These are phyloP conservation scores for Scopulariopsis brevicaulis DNA, from an alignment of 2,329 filamentous ascomycete species.

Conservation along the genomic window DNA sequence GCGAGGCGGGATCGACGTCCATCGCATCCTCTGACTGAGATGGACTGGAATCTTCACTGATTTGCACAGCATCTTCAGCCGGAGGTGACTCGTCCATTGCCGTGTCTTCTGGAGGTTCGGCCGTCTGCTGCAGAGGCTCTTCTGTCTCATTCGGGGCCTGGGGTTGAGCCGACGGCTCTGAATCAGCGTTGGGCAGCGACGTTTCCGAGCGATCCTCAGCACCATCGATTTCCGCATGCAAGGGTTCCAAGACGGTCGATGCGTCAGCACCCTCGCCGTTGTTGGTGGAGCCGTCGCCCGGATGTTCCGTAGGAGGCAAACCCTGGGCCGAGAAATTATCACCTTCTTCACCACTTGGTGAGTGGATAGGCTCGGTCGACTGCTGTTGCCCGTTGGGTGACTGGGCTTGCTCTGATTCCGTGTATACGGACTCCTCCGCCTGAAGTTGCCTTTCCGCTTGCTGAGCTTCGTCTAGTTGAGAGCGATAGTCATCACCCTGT, in stretches of 20 bases:
- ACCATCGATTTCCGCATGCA: not conserved
- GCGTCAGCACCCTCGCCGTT: not conserved
- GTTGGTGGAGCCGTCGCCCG: not conserved
- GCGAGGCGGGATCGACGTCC: not conserved
- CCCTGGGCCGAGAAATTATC: not conserved
- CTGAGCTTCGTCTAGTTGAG: not conserved
- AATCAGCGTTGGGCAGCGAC: not conserved
- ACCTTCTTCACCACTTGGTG: not conserved
- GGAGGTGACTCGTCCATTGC: not conserved
- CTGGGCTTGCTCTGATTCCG: not conserved
- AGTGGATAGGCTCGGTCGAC: not conserved
- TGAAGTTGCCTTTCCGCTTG: not conserved
- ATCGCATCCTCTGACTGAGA: not conserved
- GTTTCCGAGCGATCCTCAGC: not conserved
- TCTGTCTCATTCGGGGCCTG: not conserved
- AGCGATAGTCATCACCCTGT: conserved; percentile 1
- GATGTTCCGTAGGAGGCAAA: not conserved
- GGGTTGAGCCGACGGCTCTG: not conserved
- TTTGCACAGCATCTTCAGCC: not conserved
- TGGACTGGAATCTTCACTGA: not conserved
- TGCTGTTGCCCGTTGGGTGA: not conserved
- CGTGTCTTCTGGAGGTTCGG: not conserved
- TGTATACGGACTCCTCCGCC: not conserved
- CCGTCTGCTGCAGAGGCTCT: not conserved
- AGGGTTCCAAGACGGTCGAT: not conserved